phyloP scores from a whole-genome alignment of 2,329 filamentous ascomycete species.

The Rhynchosporium secalis region DNA sequence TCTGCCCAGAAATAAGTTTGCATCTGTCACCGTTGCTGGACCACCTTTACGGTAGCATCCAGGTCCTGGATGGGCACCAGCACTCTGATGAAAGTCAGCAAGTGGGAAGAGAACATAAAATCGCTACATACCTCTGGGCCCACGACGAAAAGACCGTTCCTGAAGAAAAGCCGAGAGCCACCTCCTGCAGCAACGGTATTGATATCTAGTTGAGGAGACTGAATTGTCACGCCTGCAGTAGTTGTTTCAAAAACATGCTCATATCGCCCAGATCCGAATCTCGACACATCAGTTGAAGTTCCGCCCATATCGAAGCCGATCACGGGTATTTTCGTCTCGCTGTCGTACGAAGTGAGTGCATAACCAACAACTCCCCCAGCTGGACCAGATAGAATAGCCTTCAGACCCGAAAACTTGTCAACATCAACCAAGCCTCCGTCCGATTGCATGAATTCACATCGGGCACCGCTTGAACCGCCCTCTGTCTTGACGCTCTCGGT shows the following conservation, averaged over 20 bases:
- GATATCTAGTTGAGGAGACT: constrained; percentile 89
- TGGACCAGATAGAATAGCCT: constrained; percentile 83
- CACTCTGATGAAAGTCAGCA: constrained; percentile 45
- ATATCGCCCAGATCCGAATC: constrained; percentile 81
- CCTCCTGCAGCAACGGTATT: constrained; percentile 93
- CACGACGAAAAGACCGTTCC: constrained; percentile 86
- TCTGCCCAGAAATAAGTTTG: constrained; percentile 81
- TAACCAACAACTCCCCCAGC: constrained; percentile 95
- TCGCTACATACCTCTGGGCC: constrained; percentile 67
- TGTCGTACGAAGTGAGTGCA: constrained; percentile 86
- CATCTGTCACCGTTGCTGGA: constrained; percentile 89
- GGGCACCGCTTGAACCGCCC: constrained; percentile 64
- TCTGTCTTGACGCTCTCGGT: constrained; percentile 70
- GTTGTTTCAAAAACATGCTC: constrained; percentile 95
- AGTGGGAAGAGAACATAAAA: too few species aligned
- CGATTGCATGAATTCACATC: constrained; percentile 95
- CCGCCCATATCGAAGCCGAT: constrained; percentile 98
- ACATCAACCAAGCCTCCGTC: constrained; percentile 65
- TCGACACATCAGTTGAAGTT: constrained; percentile 86
- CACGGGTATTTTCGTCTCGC: constrained; percentile 76
- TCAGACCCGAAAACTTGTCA: constrained; percentile 78
- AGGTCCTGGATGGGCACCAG: constrained; percentile 84
- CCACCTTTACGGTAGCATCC: constrained; percentile 90
- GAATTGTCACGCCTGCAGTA: constrained; percentile 90
- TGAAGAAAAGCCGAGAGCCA: constrained; percentile 81